Evolutionary conservation across 192 early-diverging fungal genomes (phyloP), one percentile per base, ranked within the genome.

Genomic region (Rhizophlyctis rosea): DNA sequence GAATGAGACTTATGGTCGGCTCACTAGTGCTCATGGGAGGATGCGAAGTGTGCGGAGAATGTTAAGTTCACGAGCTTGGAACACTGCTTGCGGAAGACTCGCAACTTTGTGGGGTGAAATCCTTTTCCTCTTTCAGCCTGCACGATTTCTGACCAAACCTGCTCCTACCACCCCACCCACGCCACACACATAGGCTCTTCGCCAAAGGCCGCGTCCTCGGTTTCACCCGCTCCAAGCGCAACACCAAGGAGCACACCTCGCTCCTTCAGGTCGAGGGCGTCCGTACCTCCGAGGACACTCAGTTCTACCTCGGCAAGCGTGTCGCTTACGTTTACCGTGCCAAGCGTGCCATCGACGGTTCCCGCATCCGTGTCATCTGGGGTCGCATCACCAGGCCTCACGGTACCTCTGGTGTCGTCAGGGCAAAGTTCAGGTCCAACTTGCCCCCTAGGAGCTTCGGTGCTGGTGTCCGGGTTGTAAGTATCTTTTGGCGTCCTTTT

Each of bases 241-340:
- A 86, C 83, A 87, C 91, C 78, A 84, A 88, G 76, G 88, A 90
- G 73, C 85, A 91, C 85, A 91, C 90, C 64, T 86, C 92, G 56
- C 87, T 99, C 59, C 76, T 98, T 71, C 86, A 93, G 79, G 84
- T 99, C 57, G 96, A 99, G 78, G 90, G 90, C 79, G 93, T 94
- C 57, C 71, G 82, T 73, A 91, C 90, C 66, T 83, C 87, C 82
- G 80, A 90, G 73, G 93, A 98, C 67, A 86, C 95, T 69, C 77
- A 82, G 57, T 99, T 95, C 86, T 99, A 99, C 88, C 89, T 92
- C 63, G 97, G 97, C 68, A 99, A 98, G 88, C 92, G 92, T 75
- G 84, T 99, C 67, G 94, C 95, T 58, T 98, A 91, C 79, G 90
- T 98, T 69, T 99, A 98, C 91, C 88, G 88, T 63, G 94, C 93